These are phyloP conservation scores for Schrenkiella parvula DNA, from an alignment of 345 rosid genomes.

Conservation along the genomic window DNA sequence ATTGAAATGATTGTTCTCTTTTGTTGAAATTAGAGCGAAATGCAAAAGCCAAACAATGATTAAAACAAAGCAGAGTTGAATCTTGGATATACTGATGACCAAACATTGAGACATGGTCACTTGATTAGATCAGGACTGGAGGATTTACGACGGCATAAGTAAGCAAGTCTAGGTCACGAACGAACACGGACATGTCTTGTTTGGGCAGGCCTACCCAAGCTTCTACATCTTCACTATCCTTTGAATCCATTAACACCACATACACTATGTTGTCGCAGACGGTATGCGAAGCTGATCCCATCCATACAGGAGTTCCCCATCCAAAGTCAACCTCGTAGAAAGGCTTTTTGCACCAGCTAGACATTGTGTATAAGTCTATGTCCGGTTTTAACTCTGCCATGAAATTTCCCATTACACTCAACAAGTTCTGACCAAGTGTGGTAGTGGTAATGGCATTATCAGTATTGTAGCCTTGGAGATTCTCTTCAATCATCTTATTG, in stretches of 20 bases:
- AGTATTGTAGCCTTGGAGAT: not conserved
- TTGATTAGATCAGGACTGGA: not conserved
- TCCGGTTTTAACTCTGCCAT: not conserved
- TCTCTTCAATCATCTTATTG: not conserved
- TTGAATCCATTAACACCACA: not conserved
- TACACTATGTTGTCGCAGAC: not conserved
- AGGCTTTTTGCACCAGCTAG: conserved; percentile 45
- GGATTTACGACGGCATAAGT: not conserved
- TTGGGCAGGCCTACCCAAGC: conserved; percentile 1
- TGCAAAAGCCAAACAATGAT: not conserved
- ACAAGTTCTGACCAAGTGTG: not conserved
- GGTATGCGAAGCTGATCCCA: not conserved
- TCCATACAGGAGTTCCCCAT: conserved; percentile 52
- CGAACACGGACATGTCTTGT: not conserved
- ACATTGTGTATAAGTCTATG: conserved; percentile 14
- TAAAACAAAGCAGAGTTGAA: not conserved
- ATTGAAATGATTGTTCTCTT: too few relatives aligned
- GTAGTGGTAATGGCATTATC: not conserved
- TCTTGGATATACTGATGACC: not conserved
- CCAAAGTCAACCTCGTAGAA: conserved; percentile 47
- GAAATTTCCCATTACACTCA: not conserved
- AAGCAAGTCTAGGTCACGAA: not conserved
- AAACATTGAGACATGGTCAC: not conserved
- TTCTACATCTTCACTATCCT: not conserved
- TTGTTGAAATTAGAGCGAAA: too few relatives aligned